Evolutionary conservation across 495 filamentous ascomycete species (phyloP).

Genomic region (Penicillium desertorum): DNA sequence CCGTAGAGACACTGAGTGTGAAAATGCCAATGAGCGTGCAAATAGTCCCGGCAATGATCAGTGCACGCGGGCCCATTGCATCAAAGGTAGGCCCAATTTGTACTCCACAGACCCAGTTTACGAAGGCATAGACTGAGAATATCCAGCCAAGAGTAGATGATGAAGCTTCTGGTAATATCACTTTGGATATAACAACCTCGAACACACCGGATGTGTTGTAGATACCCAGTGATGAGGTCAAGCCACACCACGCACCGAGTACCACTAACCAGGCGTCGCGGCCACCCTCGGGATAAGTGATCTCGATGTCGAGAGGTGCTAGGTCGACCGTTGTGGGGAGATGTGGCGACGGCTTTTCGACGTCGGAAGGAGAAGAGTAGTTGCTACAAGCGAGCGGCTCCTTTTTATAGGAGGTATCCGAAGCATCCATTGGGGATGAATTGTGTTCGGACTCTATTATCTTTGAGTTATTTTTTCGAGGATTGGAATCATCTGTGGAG

Average conservation of each 20-base stretch:
- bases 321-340: neutral
- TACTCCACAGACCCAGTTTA: constrained; percentile 50
- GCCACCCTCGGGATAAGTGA: neutral
- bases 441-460: neutral
- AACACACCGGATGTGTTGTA: constrained; percentile 66
- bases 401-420: neutral
- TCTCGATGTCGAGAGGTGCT: neutral
- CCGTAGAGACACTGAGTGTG: neutral
- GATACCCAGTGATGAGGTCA: constrained; percentile 60
- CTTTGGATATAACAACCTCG: constrained; percentile 57
- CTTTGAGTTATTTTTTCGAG: neutral
- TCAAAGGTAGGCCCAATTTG: constrained; percentile 33
- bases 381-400: neutral
- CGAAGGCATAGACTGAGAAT: constrained; percentile 62
- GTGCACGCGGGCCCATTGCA: constrained; percentile 20
- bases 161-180: constrained; percentile 49
- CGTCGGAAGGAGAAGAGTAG: neutral
- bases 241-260: constrained; percentile 54
- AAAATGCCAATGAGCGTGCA: neutral
- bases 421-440: neutral
- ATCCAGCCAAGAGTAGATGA: constrained; percentile 65
- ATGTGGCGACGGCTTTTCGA: neutral
- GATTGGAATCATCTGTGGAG: neutral
- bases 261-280: constrained; percentile 33
- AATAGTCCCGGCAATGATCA: constrained; percentile 11